Base-by-base conservation (phyloP, 768 basidiomycete species). In the Xerocomus brunneocitrinus region DNA sequence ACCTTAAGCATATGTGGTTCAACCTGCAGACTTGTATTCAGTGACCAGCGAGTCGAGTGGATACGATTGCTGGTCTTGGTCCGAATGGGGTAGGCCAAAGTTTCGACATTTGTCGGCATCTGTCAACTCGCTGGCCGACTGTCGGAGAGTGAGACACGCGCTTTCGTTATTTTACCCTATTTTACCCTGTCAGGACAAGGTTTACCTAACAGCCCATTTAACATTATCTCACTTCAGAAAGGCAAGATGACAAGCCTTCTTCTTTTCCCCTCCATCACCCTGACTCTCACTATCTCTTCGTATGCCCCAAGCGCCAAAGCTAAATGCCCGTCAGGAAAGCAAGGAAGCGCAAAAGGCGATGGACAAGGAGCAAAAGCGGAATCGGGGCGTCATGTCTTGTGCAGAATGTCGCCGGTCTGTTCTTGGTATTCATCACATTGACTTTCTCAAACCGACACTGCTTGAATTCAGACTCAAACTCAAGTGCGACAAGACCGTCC, bases 401-500 rank as follows among this genome's bases (percentile, higher is more conserved):
- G 83, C 83, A 3, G 83, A 85, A 65, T 85, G 83, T 63, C 71
- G 83, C 63, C 74, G 83, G 83, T 82, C 53, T 34, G 65, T 50
- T 69, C 41, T 50, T 41, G 8, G 12, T 35, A 9, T 27, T 66
- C 8, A 6, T 32, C 28, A 8, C n/a, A 13, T 49, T 8, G 8
- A 30, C 42, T 27, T 53, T 35, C 8, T 43, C 45, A 30, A 43
- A 39, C 27, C 28, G 28, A 56, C 44, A n/a, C 36, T 22, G 3
- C 13, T 10, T 16, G 5, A 25, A 16, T 7, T 19, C 59, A 85
- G 84, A 28, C 74, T 87, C 38, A 86, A 87, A 63, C 65, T 87
- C 41, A 86, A 84, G 67, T 89, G 87, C 67, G 85, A 89, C 70
- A 89, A 89, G 68, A 85, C 79, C 3, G 79, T 77, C 12, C 76